phyloP scores from a whole-genome alignment of 2,329 filamentous ascomycete genomes.

The Alternaria postmessia region DNA sequence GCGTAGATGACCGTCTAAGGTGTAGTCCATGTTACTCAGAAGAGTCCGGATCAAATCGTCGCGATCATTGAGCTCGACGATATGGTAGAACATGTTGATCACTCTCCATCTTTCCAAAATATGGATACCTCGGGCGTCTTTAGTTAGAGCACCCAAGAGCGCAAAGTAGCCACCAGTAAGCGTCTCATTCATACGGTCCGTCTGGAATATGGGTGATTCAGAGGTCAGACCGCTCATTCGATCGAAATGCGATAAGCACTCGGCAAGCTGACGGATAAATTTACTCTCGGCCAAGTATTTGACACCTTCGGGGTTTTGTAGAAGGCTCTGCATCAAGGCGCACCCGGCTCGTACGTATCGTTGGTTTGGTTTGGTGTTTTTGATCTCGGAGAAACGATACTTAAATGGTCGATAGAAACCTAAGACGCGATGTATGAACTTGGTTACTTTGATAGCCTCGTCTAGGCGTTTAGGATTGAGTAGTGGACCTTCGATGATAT shows the following conservation, averaged over 20 bases:
- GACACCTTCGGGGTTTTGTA: slow-evolving; percentile 85
- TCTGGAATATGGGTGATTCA: slow-evolving; percentile 86
- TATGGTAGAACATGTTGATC: slow-evolving; percentile 99
- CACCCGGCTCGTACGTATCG: slow-evolving; percentile 93
- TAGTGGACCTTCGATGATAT: slow-evolving; percentile 90
- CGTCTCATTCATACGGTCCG: slow-evolving; percentile 82
- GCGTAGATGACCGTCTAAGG: slow-evolving; percentile 81
- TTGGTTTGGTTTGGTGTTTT: slow-evolving; percentile 90
- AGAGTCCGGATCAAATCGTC: slow-evolving; percentile 91
- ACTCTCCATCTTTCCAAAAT: slow-evolving; percentile 97
- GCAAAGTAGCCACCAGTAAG: slow-evolving; percentile 93
- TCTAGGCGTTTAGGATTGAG: slow-evolving; percentile 91
- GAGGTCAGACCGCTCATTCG: slow-evolving; percentile 78
- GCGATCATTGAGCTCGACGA: slow-evolving; percentile 87
- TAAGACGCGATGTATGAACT: slow-evolving; percentile 93
- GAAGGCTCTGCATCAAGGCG: slow-evolving; percentile 82
- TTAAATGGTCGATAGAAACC: slow-evolving; percentile 98
- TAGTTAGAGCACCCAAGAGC: slow-evolving; percentile 86
- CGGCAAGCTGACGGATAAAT: slow-evolving; percentile 88
- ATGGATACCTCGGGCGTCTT: slow-evolving; percentile 80
- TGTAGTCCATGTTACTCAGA: slow-evolving; percentile 91
- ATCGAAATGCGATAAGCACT: slow-evolving; percentile 95
- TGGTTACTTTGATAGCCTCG: slow-evolving; percentile 92
- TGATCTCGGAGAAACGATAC: slow-evolving; percentile 88
- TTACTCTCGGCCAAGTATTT: slow-evolving; percentile 92